Conservation (phyloP, 2,329 filamentous ascomycete genomes). For the Trichophyton schoenleinii region DNA sequence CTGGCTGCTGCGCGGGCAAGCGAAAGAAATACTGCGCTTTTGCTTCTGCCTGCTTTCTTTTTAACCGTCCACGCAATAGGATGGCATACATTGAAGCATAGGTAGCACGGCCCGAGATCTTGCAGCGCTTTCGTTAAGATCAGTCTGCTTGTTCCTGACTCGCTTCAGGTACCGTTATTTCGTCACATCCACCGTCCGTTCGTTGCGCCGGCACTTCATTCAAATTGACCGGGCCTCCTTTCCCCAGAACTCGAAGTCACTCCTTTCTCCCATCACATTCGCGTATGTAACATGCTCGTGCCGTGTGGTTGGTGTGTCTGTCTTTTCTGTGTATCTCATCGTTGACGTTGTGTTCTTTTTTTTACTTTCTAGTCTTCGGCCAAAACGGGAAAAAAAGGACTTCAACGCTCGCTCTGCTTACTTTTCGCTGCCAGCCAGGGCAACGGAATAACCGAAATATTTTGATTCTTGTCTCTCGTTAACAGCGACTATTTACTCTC, state of each 20-base stretch:
- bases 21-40: not conserved
- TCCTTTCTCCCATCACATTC: not conserved
- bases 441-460: not conserved
- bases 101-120: constrained; percentile 3
- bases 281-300: not conserved
- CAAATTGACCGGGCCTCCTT: not conserved
- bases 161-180: not conserved
- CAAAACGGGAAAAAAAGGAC: not conserved
- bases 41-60: not conserved
- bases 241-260: not conserved
- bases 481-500: not conserved
- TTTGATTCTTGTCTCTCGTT: not conserved
- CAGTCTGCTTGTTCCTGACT: not conserved
- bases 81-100: constrained; percentile 1
- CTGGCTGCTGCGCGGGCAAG: not conserved
- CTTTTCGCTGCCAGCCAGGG: not conserved
- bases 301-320: not conserved
- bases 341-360: not conserved
- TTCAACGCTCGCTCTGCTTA: not conserved
- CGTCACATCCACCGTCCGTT: not conserved
- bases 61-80: not conserved
- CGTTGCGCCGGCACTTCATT: not conserved
- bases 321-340: not conserved
- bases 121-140: not conserved
- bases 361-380: not conserved